Base-by-base conservation (phyloP, 2,329 filamentous ascomycete species). In the Trichophyton verrucosum region DNA sequence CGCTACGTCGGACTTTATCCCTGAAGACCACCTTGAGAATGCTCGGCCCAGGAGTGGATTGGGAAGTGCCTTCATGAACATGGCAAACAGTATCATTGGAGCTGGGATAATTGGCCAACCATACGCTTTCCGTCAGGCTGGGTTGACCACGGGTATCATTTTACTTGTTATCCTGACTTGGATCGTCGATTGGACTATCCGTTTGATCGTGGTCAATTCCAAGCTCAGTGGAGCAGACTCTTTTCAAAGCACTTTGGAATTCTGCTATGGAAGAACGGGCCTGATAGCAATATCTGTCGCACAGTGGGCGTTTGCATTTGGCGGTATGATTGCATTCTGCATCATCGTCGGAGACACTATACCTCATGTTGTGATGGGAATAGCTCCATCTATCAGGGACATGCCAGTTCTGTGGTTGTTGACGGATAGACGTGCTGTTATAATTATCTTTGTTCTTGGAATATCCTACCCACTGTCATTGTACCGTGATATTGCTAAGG, bases 261-360 rank as follows among this genome's bases (percentile, higher is more conserved):
- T 92, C 74, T 99, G 94, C 77, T 99, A 96, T 76, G 94, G 94
- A 4, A 86, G 84, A 68, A 81, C 86, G 17, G 94, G 94, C 0
- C 80, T 99, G 61, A 84, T 99, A 65, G 92, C 94, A 62, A 96
- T 99, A 59, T 86, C 84, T 3, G 69, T 97, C 64, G 94, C 94
- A 57, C 94, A 99, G 77, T 99, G 92, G 92, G 87, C 90, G 30
- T 99, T 99, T 80, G 94, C 94, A 2, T 99, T 97, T 78, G 94
- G 94, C 61, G 94, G 94, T 65, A 99, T 99, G 94, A 85, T 99
- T 61, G 94, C 94, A 13, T 99, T 97, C 74, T 94, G 91, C 66
- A 91, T 99, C 69, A 96, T 99, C 69, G 88, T 99, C 8, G 94
- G 94, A 62, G 94, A 99, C 73, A 91, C 89, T 0, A 96, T 99